These are phyloP conservation scores for Euphorbia schlechtendalii DNA, from an alignment of 441 rosid species.

Conservation along the genomic window DNA sequence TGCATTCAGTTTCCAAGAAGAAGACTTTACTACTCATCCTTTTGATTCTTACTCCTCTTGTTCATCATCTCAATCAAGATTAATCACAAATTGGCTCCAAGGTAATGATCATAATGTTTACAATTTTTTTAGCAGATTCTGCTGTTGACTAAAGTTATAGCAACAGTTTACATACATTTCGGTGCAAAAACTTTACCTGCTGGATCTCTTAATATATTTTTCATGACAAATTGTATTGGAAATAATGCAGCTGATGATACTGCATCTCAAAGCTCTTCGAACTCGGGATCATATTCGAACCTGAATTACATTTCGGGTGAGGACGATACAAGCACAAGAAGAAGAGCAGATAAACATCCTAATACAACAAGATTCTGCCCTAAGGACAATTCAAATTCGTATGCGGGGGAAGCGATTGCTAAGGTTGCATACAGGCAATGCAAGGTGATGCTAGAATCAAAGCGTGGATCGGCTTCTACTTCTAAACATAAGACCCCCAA, in stretches of 20 bases:
- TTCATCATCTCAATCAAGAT: slow-evolving; percentile 55
- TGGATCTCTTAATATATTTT: too few species aligned
- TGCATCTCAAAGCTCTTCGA: slow-evolving; percentile 64
- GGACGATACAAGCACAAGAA: slow-evolving; percentile 28
- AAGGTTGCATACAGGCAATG: slow-evolving; percentile 28
- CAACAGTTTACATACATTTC: too few species aligned
- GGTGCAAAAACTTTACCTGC: too few species aligned
- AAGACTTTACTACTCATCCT: slow-evolving; percentile 31
- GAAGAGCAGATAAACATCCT: slow-evolving; percentile 25
- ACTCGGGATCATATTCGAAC: slow-evolving; percentile 60
- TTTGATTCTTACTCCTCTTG: slow-evolving; percentile 44
- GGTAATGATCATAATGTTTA: too few species aligned
- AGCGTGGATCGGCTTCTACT: slow-evolving; percentile 26
- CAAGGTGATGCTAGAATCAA: slow-evolving; percentile 30
- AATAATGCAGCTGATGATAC: slow-evolving; percentile 63
- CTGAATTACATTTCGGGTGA: slow-evolving; percentile 45
- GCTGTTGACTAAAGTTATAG: too few species aligned
- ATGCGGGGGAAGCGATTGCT: slow-evolving; percentile 23
- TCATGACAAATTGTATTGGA: background rate
- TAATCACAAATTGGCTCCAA: slow-evolving; percentile 35
- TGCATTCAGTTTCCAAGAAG: slow-evolving; percentile 33
- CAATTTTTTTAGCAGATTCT: too few species aligned
- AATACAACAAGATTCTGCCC: slow-evolving; percentile 46
- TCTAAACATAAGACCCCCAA: slow-evolving; percentile 32
- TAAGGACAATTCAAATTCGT: slow-evolving; percentile 29